Base-by-base conservation (phyloP, 2,329 filamentous ascomycete species). In the Fusarium robinianum region DNA sequence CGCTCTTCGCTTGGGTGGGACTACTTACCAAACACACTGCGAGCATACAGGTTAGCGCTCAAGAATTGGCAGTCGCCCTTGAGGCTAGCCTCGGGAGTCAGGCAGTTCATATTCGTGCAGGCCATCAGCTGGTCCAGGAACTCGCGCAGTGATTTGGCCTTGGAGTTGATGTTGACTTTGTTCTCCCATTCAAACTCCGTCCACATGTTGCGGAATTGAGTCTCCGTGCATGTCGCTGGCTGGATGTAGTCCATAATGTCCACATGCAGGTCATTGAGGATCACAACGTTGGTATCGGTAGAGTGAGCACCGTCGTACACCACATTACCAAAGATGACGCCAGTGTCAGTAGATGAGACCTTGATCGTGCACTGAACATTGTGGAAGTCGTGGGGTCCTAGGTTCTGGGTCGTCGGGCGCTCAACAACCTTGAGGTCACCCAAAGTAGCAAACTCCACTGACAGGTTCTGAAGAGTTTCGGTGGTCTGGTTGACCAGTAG, bases 241-340 rank as follows among this genome's bases (percentile, higher is more conserved):
- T 97, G 92, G 63, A 99, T 99, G 74, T 99, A 99, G 72, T 99
- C 94, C 94, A 99, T 99, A 56, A 99, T 96, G 65, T 99, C 94
- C 44, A 97, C 92, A 64, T 99, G 94, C 19, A 99, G 84, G 67
- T 99, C 94, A 66, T 97, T 97, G 40, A 99, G 80, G 58, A 99
- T 99, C 41, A 99, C 94, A 7, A 99, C 94, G 57, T 96, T 95
- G 41, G 88, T 95, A 67, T 95, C 94, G 2, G 88, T 95, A 32
- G 86, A 91, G 71, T 89, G 90, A 5, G 91, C 82, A 19, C 92
- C 94, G 61, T 99, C 94, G 69, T 99, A 99, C 6, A 99, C 88
- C 16, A 99, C 91, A 65, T 99, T 99, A 58, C 94, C 94, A 63
- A 99, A 99, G 60, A 99, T 99, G 57, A 99, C 94, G 43, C 94